A percentile compares a stretch with the other conserved stretches of the same genome.
Evolutionary conservation across 306 rosid genomes (phyloP).

Genomic region (Vigna reflexopilosa): DNA sequence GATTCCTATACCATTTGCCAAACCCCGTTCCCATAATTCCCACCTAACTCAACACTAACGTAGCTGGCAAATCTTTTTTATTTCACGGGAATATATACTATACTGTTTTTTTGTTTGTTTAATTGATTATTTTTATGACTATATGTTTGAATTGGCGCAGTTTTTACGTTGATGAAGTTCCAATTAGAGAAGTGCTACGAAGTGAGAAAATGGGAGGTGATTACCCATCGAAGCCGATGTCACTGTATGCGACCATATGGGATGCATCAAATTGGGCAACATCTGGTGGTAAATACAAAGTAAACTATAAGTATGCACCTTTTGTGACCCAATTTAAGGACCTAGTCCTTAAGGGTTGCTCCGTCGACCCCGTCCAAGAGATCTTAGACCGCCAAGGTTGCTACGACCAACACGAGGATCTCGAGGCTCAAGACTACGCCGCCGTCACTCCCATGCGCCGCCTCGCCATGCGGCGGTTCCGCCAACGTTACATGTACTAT

Average conservation of each 20-base stretch:
- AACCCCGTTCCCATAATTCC: conserved; percentile 51
- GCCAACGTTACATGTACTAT: conserved; percentile 81
- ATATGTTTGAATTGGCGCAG: conserved; percentile 50
- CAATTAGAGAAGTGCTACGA: conserved; percentile 76
- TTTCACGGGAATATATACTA: conserved; percentile 46
- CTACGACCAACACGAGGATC: conserved; percentile 40
- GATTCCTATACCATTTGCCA: conserved; percentile 50
- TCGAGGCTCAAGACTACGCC: conserved; percentile 60
- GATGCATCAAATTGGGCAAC: conserved; percentile 99
- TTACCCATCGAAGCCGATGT: conserved; percentile 93
- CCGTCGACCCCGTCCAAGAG: conserved; percentile 69
- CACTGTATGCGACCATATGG: conserved; percentile 88
- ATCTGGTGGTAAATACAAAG: conserved; percentile 81
- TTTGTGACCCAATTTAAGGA: conserved; percentile 85
- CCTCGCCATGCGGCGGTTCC: conserved; percentile 69
- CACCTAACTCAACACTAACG: conserved; percentile 40
- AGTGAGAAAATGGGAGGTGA: conserved; percentile 84
- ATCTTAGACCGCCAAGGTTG: conserved; percentile 42
- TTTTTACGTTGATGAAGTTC: conserved; percentile 94
- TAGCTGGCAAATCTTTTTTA: conserved; percentile 46
- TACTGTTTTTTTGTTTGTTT: background rate
- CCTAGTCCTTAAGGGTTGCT: conserved; percentile 81
- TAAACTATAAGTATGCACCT: conserved; percentile 86
- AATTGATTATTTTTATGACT: background rate
- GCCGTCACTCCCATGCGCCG: conserved; percentile 55